Conservation (phyloP, 257 asterid genomes). For the Gynochthodes officinalis region DNA sequence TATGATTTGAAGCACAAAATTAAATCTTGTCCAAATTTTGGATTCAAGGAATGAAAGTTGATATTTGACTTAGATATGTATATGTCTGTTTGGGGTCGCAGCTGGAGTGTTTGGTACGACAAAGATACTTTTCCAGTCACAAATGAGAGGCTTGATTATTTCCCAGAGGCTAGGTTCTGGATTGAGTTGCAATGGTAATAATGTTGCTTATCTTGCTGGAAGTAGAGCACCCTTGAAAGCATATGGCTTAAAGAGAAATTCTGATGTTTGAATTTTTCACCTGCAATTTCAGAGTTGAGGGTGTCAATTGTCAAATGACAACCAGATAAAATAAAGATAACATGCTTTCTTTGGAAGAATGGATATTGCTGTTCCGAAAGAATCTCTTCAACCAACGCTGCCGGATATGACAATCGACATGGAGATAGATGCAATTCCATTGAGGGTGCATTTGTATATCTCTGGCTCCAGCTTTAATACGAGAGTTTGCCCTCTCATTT, state of each 20-base stretch:
- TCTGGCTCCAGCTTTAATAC: too few species aligned
- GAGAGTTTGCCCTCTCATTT: too few species aligned
- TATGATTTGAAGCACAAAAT: slow-evolving; percentile 3
- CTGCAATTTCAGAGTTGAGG: too few species aligned
- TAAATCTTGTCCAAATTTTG: background rate
- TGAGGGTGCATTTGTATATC: too few species aligned
- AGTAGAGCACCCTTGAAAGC: slow-evolving; percentile 49
- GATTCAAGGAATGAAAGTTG: background rate
- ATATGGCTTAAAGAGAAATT: slow-evolving; percentile 36
- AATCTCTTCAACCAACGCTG: too few species aligned
- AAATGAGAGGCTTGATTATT: slow-evolving; percentile 43
- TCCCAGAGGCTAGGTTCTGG: slow-evolving; percentile 47
- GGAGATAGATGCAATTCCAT: too few species aligned
- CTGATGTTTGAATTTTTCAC: too few species aligned
- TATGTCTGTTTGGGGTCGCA: slow-evolving; percentile 11
- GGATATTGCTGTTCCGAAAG: too few species aligned
- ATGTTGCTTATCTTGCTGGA: slow-evolving; percentile 45
- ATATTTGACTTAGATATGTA: background rate
- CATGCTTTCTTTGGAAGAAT: too few species aligned
- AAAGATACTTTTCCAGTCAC: slow-evolving; percentile 48
- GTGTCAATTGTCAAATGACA: too few species aligned
- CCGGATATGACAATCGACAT: too few species aligned
- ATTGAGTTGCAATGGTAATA: slow-evolving; percentile 56
- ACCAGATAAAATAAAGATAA: too few species aligned
- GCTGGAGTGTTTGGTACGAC: slow-evolving; percentile 65